phyloP scores from a whole-genome alignment of 768 basidiomycete species.

The Lactarius sanguifluus region DNA sequence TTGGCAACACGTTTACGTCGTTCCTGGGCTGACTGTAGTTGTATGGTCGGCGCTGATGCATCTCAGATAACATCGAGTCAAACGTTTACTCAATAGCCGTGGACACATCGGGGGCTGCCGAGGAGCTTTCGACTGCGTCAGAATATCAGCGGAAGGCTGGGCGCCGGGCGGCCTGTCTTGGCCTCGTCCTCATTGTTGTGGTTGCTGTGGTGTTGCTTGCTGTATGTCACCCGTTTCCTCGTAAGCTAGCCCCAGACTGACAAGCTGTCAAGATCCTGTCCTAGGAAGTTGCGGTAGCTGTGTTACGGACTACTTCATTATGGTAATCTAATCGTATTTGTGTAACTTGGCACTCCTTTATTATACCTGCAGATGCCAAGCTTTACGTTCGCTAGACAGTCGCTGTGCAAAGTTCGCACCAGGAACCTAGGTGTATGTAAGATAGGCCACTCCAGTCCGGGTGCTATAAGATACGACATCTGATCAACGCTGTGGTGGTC shows the following conservation, averaged over 20 bases:
- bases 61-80: conserved; percentile 87
- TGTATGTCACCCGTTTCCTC: conserved; percentile 50
- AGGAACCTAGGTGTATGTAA: no score
- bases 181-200: conserved; percentile 85
- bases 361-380: conserved; percentile 7
- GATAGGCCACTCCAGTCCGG: neutral
- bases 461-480: neutral
- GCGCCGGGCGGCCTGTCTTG: conserved; percentile 82
- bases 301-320: conserved; percentile 15
- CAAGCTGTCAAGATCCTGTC: conserved; percentile 9
- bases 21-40: neutral
- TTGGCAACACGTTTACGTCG: no score
- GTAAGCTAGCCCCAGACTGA: neutral
- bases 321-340: conserved; percentile 20
- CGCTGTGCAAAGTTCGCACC: neutral
- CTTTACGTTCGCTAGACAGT: neutral
- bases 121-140: conserved; percentile 84
- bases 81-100: conserved; percentile 86
- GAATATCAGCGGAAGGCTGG: conserved; percentile 96
- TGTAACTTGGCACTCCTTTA: neutral
- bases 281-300: conserved; percentile 7
- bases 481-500: neutral
- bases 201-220: conserved; percentile 87
- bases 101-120: conserved; percentile 79
- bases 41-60: neutral